A percentile compares a stretch with the other conserved stretches of the same genome.
These are phyloP conservation scores for Geotrichum europaeum DNA, from an alignment of 1,139 yeast species.

Conservation along the genomic window DNA sequence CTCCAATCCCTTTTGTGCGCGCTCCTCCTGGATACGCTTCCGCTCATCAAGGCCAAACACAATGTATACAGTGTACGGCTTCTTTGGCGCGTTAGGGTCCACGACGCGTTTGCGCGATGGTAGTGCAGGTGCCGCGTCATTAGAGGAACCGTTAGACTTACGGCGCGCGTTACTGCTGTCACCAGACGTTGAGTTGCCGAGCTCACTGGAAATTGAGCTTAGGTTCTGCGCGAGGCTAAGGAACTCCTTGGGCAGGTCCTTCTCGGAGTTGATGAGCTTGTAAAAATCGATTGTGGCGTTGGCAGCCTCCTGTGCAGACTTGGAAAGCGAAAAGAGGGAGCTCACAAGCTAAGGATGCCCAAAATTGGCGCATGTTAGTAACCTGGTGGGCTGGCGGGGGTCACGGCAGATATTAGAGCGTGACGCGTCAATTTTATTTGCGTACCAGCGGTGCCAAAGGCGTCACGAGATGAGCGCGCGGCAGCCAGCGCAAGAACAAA, in stretches of 20 bases:
- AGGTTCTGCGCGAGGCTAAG: constrained; percentile 30
- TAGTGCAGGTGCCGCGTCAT: constrained; percentile 41
- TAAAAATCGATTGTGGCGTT: constrained; percentile 70
- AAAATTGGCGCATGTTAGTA: background rate
- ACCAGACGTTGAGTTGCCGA: constrained; percentile 4
- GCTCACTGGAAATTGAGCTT: constrained; percentile 25
- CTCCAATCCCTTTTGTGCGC: constrained; percentile 52
- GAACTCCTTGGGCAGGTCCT: constrained; percentile 6
- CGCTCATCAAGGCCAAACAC: constrained; percentile 51
- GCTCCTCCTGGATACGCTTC: constrained; percentile 50
- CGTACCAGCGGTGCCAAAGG: background rate
- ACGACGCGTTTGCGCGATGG: constrained; percentile 29
- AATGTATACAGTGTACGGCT: constrained; percentile 69
- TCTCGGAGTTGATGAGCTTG: constrained; percentile 33
- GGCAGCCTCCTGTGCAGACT: constrained; percentile 76
- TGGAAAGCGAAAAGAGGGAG: constrained; percentile 70
- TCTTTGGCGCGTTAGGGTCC: constrained; percentile 49
- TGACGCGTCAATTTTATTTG: background rate
- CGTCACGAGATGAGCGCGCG: background rate
- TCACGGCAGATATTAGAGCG: background rate
- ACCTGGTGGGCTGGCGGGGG: background rate
- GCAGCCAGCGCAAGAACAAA: background rate
- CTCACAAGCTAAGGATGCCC: constrained; percentile 50
- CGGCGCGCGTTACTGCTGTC: constrained; percentile 7
- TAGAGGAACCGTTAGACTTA: background rate